Evolutionary conservation across 75 land plant genomes (phyloP).

Genomic region (Cupressus sempervirens): DNA sequence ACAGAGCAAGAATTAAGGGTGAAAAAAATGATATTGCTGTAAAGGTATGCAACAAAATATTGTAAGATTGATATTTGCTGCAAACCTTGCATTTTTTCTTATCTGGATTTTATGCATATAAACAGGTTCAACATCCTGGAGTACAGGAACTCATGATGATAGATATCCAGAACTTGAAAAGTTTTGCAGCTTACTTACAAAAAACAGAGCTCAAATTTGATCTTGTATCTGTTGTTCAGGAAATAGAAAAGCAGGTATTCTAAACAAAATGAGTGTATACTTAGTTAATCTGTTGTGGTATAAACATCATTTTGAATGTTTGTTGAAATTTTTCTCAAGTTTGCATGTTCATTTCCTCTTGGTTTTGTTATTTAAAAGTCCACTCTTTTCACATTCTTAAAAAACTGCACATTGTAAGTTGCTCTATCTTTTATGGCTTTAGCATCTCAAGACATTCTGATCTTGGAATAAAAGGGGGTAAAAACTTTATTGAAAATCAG

Average conservation of each 20-base stretch:
- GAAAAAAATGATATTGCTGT: slow-evolving; percentile 71
- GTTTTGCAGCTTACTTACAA: slow-evolving; percentile 79
- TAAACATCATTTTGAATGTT: background rate
- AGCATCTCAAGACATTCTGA: no score
- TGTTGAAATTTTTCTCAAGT: background rate
- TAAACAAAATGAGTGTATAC: background rate
- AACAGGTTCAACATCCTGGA: slow-evolving; percentile 98
- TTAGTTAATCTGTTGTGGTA: background rate
- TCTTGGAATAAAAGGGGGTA: no score
- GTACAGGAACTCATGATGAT: slow-evolving; percentile 88
- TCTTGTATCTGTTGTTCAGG: slow-evolving; percentile 72
- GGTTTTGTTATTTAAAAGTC: background rate
- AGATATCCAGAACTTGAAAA: slow-evolving; percentile 86
- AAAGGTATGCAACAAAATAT: slow-evolving; percentile 45
- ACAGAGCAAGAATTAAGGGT: slow-evolving; percentile 77
- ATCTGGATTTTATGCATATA: background rate
- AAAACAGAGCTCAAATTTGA: slow-evolving; percentile 90
- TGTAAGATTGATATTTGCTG: slow-evolving; percentile 6
- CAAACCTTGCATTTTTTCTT: background rate
- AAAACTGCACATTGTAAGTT: background rate
- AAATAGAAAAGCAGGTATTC: slow-evolving; percentile 87
- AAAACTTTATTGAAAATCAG: no score
- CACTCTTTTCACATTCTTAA: background rate
- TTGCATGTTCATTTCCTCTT: background rate
- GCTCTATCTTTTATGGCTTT: no score